Evolutionary conservation across 495 filamentous ascomycete species (phyloP), one percentile per base, ranked within the genome.

Genomic region (Neurospora tetrasperma): DNA sequence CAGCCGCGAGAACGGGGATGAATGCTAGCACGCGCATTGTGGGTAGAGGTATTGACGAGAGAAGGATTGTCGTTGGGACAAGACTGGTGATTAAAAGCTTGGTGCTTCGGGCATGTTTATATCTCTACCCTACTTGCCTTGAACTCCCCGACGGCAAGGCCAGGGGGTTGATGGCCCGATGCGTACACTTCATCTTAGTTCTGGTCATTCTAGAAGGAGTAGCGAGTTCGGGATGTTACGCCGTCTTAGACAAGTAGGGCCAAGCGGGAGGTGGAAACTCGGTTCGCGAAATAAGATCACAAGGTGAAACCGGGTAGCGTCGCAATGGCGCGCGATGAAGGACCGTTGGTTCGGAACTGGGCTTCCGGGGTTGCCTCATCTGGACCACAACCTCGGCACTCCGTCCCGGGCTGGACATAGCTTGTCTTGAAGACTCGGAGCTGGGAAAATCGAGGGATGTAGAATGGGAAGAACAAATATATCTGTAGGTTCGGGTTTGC

Each of bases 11-110:
- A 8, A 76, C 10, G 59, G 71, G 73, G 66, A 78, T n/a, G 2
- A 71, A 39, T 48, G 69, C 59, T 48, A 74, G 10, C 3, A 69
- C 70, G 44, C 76, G 74, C 74, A 77, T 76, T 12, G 69, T 76
- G 7, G 1, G 35, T 38, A 31, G 5, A 39, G 39, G 39, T 31
- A 18, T 66, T 66, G 27, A 66, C 27, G 27, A 66, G 27, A 66
- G 54, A 35, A 66, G 12, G 54, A 35, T 38, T 9, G 23, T 62
- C 12, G 12, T 9, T 66, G 27, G 54, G 14, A 66, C 54, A 35
- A 66, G 54, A 66, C 54, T 35, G 23, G 27, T 35, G 23, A 12
- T 35, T 5, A 31, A 35, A 66, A 6, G 27, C 14, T 66, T 66
- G 12, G 27, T 18, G 23, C 2, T 66, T 18, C 16, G 27, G 54